Base-by-base conservation (phyloP, 768 basidiomycete genomes). In the Mycena sanguinolenta region DNA sequence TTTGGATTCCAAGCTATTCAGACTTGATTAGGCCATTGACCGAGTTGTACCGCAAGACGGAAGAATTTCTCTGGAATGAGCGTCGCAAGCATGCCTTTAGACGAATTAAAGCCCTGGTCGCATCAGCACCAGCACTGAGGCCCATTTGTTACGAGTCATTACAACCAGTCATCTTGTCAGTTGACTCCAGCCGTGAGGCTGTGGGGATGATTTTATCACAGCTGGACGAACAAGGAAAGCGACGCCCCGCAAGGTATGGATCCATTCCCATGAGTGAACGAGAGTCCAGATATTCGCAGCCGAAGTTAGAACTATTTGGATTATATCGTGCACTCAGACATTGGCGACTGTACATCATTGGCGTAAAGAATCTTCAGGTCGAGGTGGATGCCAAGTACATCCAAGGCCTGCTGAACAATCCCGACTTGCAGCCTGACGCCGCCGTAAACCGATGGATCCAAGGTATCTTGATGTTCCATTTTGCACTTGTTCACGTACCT, bases 171-270 rank as follows among this genome's bases (percentile, higher is more conserved):
- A 75, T 78, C 16, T 52, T 84, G 0, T 73, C 80, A 2, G 83
- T 84, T 0, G 80, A 84, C 65, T 76, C 79, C 0, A 79, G 75
- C 19, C 23, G 64, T 2, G 77, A 79, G 13, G 79, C 76, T 0
- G 73, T 80, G 0, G 80, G 82, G 0, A 81, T 77, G 38, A 75
- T 83, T 27, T 63, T 83, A 0, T 75, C 73, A 0, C 83, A 84
- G 62, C 17, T 74, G 0, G 79, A 81, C 57, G 73, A 78, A 4
- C 65, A 77, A 12, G 76, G 71, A 67, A 9, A 28, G 58, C 30
- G 75, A 49, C 27, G 69, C 4, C 23, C 21, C n/a, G 75, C 79
- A 0, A 68, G 74, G 0, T 86, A 77, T 69, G 80, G 82, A 0
- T 85, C 82, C 0, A 63, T 84, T 63, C 81, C 1, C 70, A 63